Base-by-base conservation (phyloP, 2,329 filamentous ascomycete species). In the Calonectria ilicicola region DNA sequence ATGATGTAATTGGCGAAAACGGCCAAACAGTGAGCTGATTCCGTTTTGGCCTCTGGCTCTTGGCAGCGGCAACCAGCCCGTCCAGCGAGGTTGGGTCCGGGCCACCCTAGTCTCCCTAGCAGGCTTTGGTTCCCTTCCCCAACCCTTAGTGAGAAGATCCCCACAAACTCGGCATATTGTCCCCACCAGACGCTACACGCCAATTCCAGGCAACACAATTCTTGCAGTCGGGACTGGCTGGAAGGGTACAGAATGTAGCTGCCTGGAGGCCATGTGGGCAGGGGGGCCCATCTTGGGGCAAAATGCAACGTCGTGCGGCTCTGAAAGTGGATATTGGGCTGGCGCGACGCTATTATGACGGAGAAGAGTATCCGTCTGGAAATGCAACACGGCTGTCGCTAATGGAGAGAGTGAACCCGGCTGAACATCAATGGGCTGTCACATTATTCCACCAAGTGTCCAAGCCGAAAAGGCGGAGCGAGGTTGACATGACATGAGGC, bases 151-250 rank as follows among this genome's bases (percentile, higher is more conserved):
- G 32, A 40, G 27, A 38, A 26, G 19, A 65, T 42, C 40, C 49
- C 67, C 67, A 65, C 58, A 65, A 38, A 26, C 65, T 68, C 53
- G 60, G 67, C 65, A 62, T 26, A 19, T 46, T 26, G 51, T 49
- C 72, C 66, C 73, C 73, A 69, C 66, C 67, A 35, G 19, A 21
- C 27, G 35, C 38, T 32, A 65, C 67, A 62, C 38, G 40, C 46
- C 51, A 53, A 62, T 26, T 71, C 73, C 60, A 75, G 73, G 73
- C 73, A 75, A 49, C 74, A 74, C 66, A 72, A 74, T 75, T 67
- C 35, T 67, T 42, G 32, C 49, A 19, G 27, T 35, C 15, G 19
- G 26, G 53, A 69, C 63, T 53, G 69, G 40, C 49, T 60, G 60
- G 53, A 40, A 35, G 56, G 65, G 65, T 53, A 47, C 58, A 60